phyloP scores from a whole-genome alignment of 805 yeast species.

The Alloascoidea hylecoeti region DNA sequence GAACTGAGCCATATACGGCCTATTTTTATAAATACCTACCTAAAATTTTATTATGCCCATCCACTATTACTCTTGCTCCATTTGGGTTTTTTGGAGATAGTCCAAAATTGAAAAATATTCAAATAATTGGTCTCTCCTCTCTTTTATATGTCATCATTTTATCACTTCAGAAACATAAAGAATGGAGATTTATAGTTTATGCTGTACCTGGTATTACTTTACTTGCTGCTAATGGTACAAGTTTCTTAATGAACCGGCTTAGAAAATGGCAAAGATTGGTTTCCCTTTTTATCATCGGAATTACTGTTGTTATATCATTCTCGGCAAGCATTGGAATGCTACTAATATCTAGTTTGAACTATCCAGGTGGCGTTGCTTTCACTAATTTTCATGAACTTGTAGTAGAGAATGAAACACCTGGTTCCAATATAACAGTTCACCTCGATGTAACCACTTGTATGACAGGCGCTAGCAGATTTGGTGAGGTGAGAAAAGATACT shows the following conservation, averaged over 20 bases:
- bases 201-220: conserved; percentile 54
- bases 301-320: conserved; percentile 21
- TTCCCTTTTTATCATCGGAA: conserved; percentile 16
- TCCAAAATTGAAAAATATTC: conserved; percentile 15
- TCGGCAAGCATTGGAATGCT: conserved; percentile 35
- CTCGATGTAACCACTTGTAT: conserved; percentile 72
- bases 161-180: conserved; percentile 85
- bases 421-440: conserved; percentile 34
- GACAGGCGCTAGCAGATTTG: conserved; percentile 76
- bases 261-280: conserved; percentile 12
- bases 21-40: conserved; percentile 48
- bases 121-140: conserved; percentile 35
- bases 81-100: conserved; percentile 22
- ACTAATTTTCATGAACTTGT: conserved; percentile 29
- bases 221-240: conserved; percentile 48
- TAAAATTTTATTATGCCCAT: conserved; percentile 19
- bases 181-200: conserved; percentile 83
- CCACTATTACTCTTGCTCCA: conserved; percentile 20
- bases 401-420: conserved; percentile 6
- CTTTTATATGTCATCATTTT: conserved; percentile 41
- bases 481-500: conserved; percentile 31
- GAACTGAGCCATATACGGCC: conserved; percentile 57
- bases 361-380: conserved; percentile 83
- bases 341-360: conserved; percentile 56
- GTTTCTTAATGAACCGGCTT: conserved; percentile 21